Evolutionary conservation across 306 rosid genomes (phyloP), one percentile per base, ranked within the genome.

Genomic region (Pyrus pyrifolia): DNA sequence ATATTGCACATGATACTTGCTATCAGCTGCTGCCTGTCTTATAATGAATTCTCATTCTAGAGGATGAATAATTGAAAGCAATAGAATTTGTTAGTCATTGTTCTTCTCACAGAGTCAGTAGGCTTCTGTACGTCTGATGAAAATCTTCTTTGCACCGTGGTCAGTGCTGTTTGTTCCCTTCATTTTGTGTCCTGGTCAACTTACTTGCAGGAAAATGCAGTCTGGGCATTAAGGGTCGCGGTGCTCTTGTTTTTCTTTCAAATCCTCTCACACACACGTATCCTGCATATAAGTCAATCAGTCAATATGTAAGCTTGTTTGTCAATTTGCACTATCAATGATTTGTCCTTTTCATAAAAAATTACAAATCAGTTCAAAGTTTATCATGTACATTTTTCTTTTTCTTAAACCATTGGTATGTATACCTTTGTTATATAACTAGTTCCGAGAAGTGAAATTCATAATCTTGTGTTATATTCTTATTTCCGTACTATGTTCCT

Each of bases 231-330:
- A 93, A 78, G 53, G 97, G 97, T 4, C 93, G 88, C 3, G 98
- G 98, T 68, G 93, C 93, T 73, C 96, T 77, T 17, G 90, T 62
- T 86, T 42, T 60, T 73, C 78, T 82, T 76, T 93, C 96, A 82
- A 91, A 93, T 49, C 96, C 98, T 40, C 98, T 86, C 22, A 93
- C 97, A 77, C 97, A 93, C 67, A 93, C 89, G 77, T 86, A 91
- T 14, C 98, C 98, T 93, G 89, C 86, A 86, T 81, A 83, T 22
- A 23, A 81, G 62, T 40, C 27, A 23, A 62, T 35, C 62, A 23
- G 71, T 73, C 21, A 66, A 44, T 38, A 73, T 8, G 55, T 15
- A 25, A 15, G 15, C 35, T 62, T 15, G 55, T 49, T 49, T 49
- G 55, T 49, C 55, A 15, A 8, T 49, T 14, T 15, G 27, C 27